These are phyloP conservation scores for Populus hybrid DNA, from an alignment of 441 rosid genomes.

Conservation along the genomic window DNA sequence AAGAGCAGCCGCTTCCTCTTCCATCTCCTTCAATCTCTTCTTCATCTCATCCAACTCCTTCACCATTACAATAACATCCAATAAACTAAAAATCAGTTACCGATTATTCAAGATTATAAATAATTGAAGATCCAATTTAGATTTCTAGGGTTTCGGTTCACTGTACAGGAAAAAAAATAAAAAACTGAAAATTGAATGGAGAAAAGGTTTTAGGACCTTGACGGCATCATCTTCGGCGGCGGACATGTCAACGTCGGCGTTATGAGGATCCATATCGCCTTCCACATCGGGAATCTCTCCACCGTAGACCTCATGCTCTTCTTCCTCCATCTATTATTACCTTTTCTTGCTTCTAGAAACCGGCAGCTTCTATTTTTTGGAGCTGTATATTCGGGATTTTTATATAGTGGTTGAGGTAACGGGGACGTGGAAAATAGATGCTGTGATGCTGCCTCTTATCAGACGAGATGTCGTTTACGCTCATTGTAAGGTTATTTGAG, in stretches of 20 bases:
- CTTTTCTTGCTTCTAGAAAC: background rate
- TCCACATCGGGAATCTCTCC: constrained; percentile 90
- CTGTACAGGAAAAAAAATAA: background rate
- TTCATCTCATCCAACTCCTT: constrained; percentile 96
- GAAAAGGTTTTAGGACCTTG: constrained; percentile 39
- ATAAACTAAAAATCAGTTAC: background rate
- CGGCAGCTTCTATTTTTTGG: background rate
- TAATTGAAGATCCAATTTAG: background rate
- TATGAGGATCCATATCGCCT: constrained; percentile 63
- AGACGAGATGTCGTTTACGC: background rate
- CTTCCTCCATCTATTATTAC: constrained; percentile 58
- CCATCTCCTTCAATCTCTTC: constrained; percentile 91
- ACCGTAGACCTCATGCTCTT: constrained; percentile 95
- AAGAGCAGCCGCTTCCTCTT: constrained; percentile 93
- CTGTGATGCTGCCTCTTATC: background rate
- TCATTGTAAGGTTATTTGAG: background rate
- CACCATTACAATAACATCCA: background rate
- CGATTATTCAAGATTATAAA: background rate
- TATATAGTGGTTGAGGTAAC: background rate
- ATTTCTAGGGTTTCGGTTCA: constrained; percentile 8
- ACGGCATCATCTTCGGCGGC: constrained; percentile 76
- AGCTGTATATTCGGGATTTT: background rate
- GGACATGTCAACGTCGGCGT: constrained; percentile 65
- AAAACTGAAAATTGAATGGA: background rate
- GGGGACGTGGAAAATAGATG: background rate